Evolutionary conservation across 345 rosid genomes (phyloP).

Genomic region (Toxicodendron radicans): DNA sequence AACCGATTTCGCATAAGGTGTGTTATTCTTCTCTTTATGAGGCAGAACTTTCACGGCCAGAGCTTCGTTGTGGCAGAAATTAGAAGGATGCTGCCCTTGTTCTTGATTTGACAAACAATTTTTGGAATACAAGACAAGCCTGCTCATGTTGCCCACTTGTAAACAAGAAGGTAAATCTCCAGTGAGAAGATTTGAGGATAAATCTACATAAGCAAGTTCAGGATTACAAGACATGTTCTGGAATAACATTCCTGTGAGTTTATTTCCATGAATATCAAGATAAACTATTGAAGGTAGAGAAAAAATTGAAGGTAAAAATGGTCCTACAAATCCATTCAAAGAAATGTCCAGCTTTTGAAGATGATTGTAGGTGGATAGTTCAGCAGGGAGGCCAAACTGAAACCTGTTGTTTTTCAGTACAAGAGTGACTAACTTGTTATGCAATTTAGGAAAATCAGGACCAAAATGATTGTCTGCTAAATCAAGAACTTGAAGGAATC

Average conservation of each 20-base stretch:
- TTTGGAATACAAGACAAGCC: conserved; percentile 29
- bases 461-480: conserved; percentile 50
- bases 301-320: conserved; percentile 44
- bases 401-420: conserved; percentile 54
- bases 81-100: conserved; percentile 45
- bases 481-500: conserved; percentile 61
- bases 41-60: conserved; percentile 55
- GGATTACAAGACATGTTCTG: conserved; percentile 53
- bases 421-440: conserved; percentile 35
- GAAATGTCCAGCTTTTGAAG: conserved; percentile 67
- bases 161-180: conserved; percentile 67
- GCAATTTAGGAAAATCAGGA: conserved; percentile 50
- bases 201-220: conserved; percentile 41
- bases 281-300: conserved; percentile 48
- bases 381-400: conserved; percentile 41
- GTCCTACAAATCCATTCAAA: conserved; percentile 54
- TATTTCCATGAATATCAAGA: conserved; percentile 50
- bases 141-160: conserved; percentile 12
- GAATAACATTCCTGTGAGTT: conserved; percentile 46
- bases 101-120: conserved; percentile 50
- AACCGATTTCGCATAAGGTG: conserved; percentile 22
- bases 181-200: conserved; percentile 53
- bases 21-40: conserved; percentile 24
- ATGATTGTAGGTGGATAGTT: conserved; percentile 36
- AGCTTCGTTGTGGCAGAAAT: conserved; percentile 55